These are phyloP conservation scores for Toxoplasma gondii DNA, from an alignment of 169 alveolate genomes.

Conservation along the genomic window DNA sequence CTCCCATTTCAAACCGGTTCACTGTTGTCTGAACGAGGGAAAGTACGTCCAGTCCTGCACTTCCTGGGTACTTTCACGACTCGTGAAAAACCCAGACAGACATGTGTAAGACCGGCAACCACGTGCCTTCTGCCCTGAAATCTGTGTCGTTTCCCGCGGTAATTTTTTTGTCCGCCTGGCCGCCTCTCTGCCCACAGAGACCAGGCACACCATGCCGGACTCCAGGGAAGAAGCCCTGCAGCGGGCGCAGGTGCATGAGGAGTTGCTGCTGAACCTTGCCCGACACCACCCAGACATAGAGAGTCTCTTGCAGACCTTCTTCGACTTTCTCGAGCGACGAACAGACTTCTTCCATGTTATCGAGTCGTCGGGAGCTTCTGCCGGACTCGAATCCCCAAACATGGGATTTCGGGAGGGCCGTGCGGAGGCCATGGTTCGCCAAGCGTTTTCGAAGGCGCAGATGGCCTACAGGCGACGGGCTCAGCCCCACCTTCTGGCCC, in stretches of 20 bases:
- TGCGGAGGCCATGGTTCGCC: constrained; percentile 80
- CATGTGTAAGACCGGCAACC: too few relatives aligned
- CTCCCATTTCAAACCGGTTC: too few relatives aligned
- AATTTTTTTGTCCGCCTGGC: background rate
- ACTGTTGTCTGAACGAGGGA: too few relatives aligned
- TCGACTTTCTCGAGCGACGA: constrained; percentile 84
- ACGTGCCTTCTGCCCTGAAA: too few relatives aligned
- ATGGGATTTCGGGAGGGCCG: constrained; percentile 91
- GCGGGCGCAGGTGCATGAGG: constrained; percentile 41
- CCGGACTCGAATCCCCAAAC: constrained; percentile 77
- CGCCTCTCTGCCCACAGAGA: background rate
- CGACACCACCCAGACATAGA: constrained; percentile 76
- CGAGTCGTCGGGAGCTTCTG: background rate
- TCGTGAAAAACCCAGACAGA: too few relatives aligned
- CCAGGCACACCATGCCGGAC: background rate
- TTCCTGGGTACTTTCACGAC: too few relatives aligned
- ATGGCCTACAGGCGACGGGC: background rate
- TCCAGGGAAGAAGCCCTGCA: background rate
- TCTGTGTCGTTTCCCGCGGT: background rate
- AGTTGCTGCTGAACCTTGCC: constrained; percentile 52
- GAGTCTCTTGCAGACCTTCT: constrained; percentile 86
- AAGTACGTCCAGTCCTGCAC: too few relatives aligned
- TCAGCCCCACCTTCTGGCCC: constrained; percentile 38
- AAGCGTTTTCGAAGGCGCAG: constrained; percentile 34
- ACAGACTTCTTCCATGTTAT: constrained; percentile 84